A percentile compares a stretch with the other conserved stretches of the same genome.
Evolutionary conservation across 192 early-diverging fungal species (phyloP).

Genomic region (Coemansia sp.): DNA sequence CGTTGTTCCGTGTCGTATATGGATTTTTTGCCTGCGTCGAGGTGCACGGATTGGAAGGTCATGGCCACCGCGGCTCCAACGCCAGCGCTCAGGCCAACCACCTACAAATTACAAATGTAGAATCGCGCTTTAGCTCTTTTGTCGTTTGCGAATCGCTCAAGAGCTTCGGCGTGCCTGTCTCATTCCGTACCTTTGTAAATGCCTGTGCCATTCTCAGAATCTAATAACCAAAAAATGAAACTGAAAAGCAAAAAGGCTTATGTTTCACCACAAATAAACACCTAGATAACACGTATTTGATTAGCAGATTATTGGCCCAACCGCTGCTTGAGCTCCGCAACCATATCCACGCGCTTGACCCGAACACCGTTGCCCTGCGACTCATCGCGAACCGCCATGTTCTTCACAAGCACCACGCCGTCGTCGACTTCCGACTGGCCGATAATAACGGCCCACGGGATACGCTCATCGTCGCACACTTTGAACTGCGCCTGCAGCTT

Average conservation of each 20-base stretch:
- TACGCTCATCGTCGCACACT: constrained; percentile 77
- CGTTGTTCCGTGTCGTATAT: constrained; percentile 30
- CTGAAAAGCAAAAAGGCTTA: neutral
- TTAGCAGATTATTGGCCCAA: neutral
- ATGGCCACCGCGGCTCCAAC: neutral
- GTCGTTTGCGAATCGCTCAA: neutral
- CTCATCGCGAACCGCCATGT: constrained; percentile 57
- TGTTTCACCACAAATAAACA: neutral
- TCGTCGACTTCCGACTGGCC: constrained; percentile 77
- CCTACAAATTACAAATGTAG: neutral
- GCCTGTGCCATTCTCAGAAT: constrained; percentile 10
- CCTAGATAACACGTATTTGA: neutral
- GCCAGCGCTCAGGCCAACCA: neutral
- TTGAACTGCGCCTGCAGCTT: constrained; percentile 76
- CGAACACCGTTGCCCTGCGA: constrained; percentile 53
- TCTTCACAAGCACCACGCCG: constrained; percentile 86
- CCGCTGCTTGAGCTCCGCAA: constrained; percentile 61
- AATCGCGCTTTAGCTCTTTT: too few relatives aligned
- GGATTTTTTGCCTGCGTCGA: constrained; percentile 29
- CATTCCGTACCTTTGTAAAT: constrained; percentile 12
- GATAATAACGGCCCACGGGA: constrained; percentile 89
- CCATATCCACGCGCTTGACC: constrained; percentile 61
- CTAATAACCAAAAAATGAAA: neutral
- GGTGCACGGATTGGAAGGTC: neutral
- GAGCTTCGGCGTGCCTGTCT: neutral